Conservation (phyloP, 2,329 filamentous ascomycete species). For the Shiraia sp. region DNA sequence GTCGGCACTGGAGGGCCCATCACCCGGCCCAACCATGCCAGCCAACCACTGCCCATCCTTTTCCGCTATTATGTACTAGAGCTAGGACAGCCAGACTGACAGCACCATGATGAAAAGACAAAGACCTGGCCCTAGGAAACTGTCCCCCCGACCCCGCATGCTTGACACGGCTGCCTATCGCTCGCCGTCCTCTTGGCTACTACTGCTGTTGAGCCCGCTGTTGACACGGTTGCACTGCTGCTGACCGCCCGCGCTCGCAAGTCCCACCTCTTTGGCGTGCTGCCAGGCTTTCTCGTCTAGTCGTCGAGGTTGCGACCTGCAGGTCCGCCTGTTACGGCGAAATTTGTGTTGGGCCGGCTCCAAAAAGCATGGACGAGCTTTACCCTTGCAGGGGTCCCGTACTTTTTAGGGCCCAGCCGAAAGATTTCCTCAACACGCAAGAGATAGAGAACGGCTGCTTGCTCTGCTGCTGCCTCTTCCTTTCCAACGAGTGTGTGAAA, state of each 20-base stretch:
- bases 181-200: no score
- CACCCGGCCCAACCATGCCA: no score
- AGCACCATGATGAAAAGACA: no score
- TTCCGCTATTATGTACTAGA: no score
- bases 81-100: no score
- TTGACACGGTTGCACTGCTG: slow-evolving; percentile 8
- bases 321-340: slow-evolving; percentile 23
- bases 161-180: no score
- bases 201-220: slow-evolving; percentile 21
- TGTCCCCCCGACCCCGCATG: no score
- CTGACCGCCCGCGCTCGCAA: slow-evolving; percentile 15
- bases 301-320: no score
- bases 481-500: slow-evolving; percentile 33
- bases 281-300: slow-evolving; percentile 9
- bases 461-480: slow-evolving; percentile 20
- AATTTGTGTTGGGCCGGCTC: slow-evolving; percentile 35
- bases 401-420: slow-evolving; percentile 32
- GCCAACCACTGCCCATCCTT: no score
- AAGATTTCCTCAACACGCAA: slow-evolving; percentile 40
- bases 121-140: no score
- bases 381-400: slow-evolving; percentile 29
- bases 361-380: slow-evolving; percentile 28
- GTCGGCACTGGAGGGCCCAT: no score
- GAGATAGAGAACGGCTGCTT: slow-evolving; percentile 11
- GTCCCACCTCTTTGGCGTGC: slow-evolving; percentile 17